Evolutionary conservation across 2,329 filamentous ascomycete species (phyloP).

Genomic region (Dryadomyces quercus-mongolicae): DNA sequence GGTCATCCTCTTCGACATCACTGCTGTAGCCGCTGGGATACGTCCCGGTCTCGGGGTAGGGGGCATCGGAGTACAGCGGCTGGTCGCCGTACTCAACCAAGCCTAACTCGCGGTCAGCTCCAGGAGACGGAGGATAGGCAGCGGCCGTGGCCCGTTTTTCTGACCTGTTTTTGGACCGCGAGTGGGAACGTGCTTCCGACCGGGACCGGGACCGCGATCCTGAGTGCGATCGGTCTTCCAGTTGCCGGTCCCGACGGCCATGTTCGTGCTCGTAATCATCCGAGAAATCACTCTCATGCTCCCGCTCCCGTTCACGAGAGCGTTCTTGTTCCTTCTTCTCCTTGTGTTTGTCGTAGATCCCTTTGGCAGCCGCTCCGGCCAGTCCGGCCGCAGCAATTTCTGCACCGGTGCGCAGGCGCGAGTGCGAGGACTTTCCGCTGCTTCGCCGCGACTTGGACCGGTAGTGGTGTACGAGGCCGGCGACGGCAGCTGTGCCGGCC

Average conservation of each 20-base stretch:
- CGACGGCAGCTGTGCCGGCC: slow-evolving; percentile 43
- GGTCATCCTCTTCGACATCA: slow-evolving; percentile 27
- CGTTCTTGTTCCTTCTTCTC: slow-evolving; percentile 42
- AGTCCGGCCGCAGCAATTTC: slow-evolving; percentile 49
- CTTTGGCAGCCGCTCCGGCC: slow-evolving; percentile 47
- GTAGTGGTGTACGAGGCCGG: slow-evolving; percentile 45
- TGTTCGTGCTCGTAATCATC: slow-evolving; percentile 19
- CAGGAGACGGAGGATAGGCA: slow-evolving; percentile 35
- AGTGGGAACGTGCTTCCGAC: slow-evolving; percentile 18
- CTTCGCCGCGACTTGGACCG: slow-evolving; percentile 35
- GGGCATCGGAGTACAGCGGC: slow-evolving; percentile 34
- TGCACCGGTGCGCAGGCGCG: slow-evolving; percentile 38
- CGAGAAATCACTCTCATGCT: slow-evolving; percentile 16
- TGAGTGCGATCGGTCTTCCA: slow-evolving; percentile 3
- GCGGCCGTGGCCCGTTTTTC: slow-evolving; percentile 10
- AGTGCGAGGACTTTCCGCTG: slow-evolving; percentile 29
- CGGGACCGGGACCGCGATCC: slow-evolving; percentile 10
- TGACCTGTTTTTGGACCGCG: slow-evolving; percentile 17
- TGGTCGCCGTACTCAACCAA: slow-evolving; percentile 55
- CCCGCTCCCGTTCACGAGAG: slow-evolving; percentile 23
- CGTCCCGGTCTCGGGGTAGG: slow-evolving; percentile 19
- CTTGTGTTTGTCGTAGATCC: slow-evolving; percentile 47
- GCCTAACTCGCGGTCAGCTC: slow-evolving; percentile 53
- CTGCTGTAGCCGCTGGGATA: slow-evolving; percentile 25
- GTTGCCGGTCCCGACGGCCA: slow-evolving; percentile 19